Percentiles rank a stretch among this genome's conserved stretches.
These are phyloP conservation scores for Gnaphalium uliginosum DNA, from an alignment of 129 eudicot genomes.

Conservation along the genomic window DNA sequence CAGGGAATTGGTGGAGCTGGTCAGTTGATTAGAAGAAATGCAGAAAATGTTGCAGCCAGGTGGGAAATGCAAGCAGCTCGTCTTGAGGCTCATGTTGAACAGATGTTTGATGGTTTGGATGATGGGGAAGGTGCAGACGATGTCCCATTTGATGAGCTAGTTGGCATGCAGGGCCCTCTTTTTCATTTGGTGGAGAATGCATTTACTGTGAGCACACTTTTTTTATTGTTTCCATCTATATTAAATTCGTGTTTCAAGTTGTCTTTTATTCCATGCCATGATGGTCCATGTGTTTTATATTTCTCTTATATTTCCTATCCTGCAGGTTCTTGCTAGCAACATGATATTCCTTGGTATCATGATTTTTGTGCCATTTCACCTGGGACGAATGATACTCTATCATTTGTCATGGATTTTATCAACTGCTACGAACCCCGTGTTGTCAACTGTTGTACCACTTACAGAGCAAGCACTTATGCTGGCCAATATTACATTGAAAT, in stretches of 20 bases:
- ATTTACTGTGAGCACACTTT: slow-evolving; percentile 66
- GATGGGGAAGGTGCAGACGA: slow-evolving; percentile 98
- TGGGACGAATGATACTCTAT: slow-evolving; percentile 69
- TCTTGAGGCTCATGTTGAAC: slow-evolving; percentile 94
- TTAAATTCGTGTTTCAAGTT: background rate
- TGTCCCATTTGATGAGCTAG: slow-evolving; percentile 96
- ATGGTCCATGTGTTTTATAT: slow-evolving; percentile 1
- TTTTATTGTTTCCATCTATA: background rate
- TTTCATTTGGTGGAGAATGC: slow-evolving; percentile 97
- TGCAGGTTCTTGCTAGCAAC: slow-evolving; percentile 97
- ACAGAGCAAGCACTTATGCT: slow-evolving; percentile 76
- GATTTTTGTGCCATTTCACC: slow-evolving; percentile 80
- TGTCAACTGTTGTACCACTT: slow-evolving; percentile 69
- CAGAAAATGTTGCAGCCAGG: slow-evolving; percentile 94
- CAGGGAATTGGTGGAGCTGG: slow-evolving; percentile 55
- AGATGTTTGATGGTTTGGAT: slow-evolving; percentile 95
- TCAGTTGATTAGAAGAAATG: slow-evolving; percentile 77
- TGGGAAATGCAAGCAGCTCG: slow-evolving; percentile 99
- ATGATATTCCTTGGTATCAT: slow-evolving; percentile 86
- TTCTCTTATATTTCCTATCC: background rate
- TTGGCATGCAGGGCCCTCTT: slow-evolving; percentile 98
- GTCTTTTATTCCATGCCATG: background rate
- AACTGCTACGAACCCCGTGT: slow-evolving; percentile 63
- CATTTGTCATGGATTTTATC: slow-evolving; percentile 68
- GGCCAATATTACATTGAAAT: slow-evolving; percentile 74